phyloP scores from a whole-genome alignment of 129 eudicot genomes.

The Helianthus annuus region HanXRQr2.0-SUNRISE NC_035448.2:56946833-56947332 shows the following conservation, averaged over 20 bases:
- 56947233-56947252: conserved; percentile 92
- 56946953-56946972: too few species aligned
- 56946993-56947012: conserved; percentile 44
- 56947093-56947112: too few species aligned
- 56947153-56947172: conserved; percentile 51
- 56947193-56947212: conserved; percentile 84
- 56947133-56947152: conserved; percentile 42
- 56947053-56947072: neutral
- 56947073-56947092: too few species aligned
- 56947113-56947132: conserved; percentile 47
- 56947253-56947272: too few species aligned
- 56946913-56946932: too few species aligned
- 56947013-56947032: conserved; percentile 28
- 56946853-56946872: too few species aligned
- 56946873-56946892: too few species aligned
- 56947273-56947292: too few species aligned
- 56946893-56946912: too few species aligned
- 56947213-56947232: conserved; percentile 97
- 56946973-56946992: conserved; percentile 42
- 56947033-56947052: conserved; percentile 31
- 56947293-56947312: conserved; percentile 5
- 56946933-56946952: too few species aligned
- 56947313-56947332: conserved; percentile 76
- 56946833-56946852: too few species aligned
- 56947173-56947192: conserved; percentile 54